Percentiles rank a stretch among this genome's conserved stretches.
These are phyloP conservation scores for Fusarium sp. DNA, from an alignment of 2,329 filamentous ascomycete species.

Conservation along the genomic window DNA sequence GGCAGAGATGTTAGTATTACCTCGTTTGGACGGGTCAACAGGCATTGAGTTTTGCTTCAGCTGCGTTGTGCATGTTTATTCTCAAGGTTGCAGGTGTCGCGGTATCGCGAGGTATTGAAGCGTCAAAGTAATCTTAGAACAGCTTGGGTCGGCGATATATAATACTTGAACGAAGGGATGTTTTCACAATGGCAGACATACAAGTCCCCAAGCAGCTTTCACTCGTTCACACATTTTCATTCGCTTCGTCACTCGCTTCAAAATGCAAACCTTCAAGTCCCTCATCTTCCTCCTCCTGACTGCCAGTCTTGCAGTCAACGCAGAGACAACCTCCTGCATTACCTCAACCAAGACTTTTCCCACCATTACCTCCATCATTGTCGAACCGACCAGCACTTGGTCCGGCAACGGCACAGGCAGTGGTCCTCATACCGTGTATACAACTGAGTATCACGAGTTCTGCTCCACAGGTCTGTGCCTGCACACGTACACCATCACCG, in stretches of 20 bases:
- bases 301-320: neutral
- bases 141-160: neutral
- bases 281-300: neutral
- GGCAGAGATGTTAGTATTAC: neutral
- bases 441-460: neutral
- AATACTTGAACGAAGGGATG: neutral
- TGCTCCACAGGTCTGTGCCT: neutral
- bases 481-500: neutral
- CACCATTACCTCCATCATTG: neutral
- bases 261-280: neutral
- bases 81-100: neutral
- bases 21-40: neutral
- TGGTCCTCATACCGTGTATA: neutral
- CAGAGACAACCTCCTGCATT: neutral
- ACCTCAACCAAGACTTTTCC: neutral
- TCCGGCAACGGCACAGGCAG: neutral
- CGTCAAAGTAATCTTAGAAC: neutral
- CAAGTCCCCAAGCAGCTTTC: neutral
- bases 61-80: neutral
- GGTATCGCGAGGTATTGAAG: neutral
- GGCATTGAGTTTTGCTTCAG: neutral
- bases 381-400: neutral
- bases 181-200: accelerated
- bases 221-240: neutral
- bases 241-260: neutral